Percentiles rank a stretch among this genome's conserved stretches.
These are phyloP conservation scores for Onygenales sp. DNA, from an alignment of 2,329 filamentous ascomycete species.

Conservation along the genomic window DNA sequence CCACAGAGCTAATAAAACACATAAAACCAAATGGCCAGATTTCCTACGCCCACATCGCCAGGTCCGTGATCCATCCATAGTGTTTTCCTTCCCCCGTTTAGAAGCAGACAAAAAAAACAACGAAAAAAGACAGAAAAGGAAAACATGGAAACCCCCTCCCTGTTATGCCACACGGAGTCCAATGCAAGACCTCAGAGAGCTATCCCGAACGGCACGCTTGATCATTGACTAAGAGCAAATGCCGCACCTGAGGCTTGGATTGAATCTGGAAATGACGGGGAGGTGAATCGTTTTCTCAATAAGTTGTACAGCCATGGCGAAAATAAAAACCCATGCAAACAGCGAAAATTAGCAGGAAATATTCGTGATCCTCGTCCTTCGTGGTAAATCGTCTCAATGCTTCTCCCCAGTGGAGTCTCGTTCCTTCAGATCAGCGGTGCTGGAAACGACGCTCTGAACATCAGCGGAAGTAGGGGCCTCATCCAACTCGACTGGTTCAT, in stretches of 20 bases:
- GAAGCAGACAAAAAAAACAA: not conserved
- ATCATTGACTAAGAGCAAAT: too few species aligned
- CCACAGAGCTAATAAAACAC: too few species aligned
- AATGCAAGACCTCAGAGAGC: too few species aligned
- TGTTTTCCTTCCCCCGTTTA: not conserved
- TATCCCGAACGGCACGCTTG: too few species aligned
- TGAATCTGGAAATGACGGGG: not conserved
- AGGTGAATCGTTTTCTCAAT: not conserved
- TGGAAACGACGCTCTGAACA: constrained; percentile 27
- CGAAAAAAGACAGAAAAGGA: not conserved
- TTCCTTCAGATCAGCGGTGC: constrained; percentile 14
- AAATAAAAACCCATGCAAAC: not conserved
- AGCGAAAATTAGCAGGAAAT: not conserved
- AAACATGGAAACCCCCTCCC: not conserved
- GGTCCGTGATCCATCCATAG: not conserved
- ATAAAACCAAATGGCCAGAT: too few species aligned
- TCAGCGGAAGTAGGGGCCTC: constrained; percentile 21
- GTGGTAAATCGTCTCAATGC: not conserved
- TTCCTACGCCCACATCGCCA: not conserved
- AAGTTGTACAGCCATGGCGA: not conserved
- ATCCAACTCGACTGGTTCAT: constrained; percentile 25
- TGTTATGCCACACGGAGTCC: too few species aligned
- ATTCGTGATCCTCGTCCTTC: not conserved
- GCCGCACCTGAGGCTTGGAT: too few species aligned
- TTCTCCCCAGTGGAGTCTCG: not conserved